phyloP scores from a whole-genome alignment of 2,329 filamentous ascomycete species.

The Alternaria brassicicola region DNA sequence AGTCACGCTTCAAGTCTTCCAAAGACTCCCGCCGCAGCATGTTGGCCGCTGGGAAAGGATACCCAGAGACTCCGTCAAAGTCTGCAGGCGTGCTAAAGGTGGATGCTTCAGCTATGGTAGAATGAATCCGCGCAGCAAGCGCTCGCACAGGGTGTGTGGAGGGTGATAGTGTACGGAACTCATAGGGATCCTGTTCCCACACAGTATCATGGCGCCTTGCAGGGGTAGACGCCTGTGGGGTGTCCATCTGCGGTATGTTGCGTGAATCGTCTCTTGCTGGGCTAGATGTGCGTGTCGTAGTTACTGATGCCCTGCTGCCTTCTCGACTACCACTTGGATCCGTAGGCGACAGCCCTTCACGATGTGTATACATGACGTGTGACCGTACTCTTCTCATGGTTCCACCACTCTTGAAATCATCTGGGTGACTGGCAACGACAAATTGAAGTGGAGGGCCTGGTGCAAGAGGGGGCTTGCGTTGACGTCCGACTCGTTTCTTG shows the following conservation, averaged over 20 bases:
- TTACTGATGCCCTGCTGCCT: slow-evolving; percentile 15
- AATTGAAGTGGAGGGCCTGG: slow-evolving; percentile 42
- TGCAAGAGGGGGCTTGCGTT: slow-evolving; percentile 40
- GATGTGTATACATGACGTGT: slow-evolving; percentile 48
- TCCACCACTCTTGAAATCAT: slow-evolving; percentile 38
- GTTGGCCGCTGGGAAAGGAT: slow-evolving; percentile 26
- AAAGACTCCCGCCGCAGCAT: slow-evolving; percentile 20
- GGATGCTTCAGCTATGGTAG: slow-evolving; percentile 26
- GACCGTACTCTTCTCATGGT: slow-evolving; percentile 46
- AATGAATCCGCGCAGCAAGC: slow-evolving; percentile 35
- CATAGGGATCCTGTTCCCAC: slow-evolving; percentile 27
- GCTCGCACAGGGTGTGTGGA: slow-evolving; percentile 26
- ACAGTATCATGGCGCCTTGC: slow-evolving; percentile 17
- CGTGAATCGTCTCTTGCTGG: slow-evolving; percentile 25
- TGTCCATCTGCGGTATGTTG: slow-evolving; percentile 16
- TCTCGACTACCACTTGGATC: slow-evolving; percentile 23
- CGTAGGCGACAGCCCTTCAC: slow-evolving; percentile 28
- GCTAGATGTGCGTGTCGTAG: slow-evolving; percentile 31
- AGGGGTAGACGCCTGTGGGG: slow-evolving; percentile 13
- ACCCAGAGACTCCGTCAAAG: slow-evolving; percentile 30
- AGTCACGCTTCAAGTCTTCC: slow-evolving; percentile 31
- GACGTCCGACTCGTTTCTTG: slow-evolving; percentile 39
- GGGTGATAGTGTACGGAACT: slow-evolving; percentile 26
- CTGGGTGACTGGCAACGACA: slow-evolving; percentile 43
- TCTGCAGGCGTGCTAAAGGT: slow-evolving; percentile 31